Conservation (phyloP, 306 rosid genomes). For the Betula pendula region DNA sequence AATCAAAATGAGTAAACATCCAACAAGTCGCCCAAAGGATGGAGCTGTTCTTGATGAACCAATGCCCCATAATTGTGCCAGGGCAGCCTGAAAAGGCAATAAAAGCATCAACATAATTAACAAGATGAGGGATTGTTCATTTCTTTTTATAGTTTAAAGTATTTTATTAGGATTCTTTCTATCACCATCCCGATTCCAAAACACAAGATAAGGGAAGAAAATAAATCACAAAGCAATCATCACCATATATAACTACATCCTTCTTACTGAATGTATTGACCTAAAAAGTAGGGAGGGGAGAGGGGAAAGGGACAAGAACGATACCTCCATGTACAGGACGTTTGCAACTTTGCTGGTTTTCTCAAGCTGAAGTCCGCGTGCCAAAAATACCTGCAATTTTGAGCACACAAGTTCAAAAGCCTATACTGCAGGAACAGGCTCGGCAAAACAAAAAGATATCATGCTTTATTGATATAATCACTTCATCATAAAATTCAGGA, state of each 20-base stretch:
- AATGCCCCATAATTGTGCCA: slow-evolving; percentile 61
- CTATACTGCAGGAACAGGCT: neutral
- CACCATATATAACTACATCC: neutral
- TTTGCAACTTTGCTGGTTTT: slow-evolving; percentile 70
- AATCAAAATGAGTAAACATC: slow-evolving; percentile 55
- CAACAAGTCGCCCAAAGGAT: slow-evolving; percentile 54
- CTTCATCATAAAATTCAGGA: slow-evolving; percentile 21
- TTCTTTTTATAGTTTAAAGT: neutral
- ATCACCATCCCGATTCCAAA: neutral
- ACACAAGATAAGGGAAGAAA: neutral
- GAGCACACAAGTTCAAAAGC: slow-evolving; percentile 7
- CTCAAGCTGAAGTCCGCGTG: slow-evolving; percentile 87
- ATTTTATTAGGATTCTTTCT: neutral
- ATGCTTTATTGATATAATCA: neutral
- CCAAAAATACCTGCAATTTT: slow-evolving; percentile 63
- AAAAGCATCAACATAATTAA: neutral
- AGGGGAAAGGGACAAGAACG: neutral
- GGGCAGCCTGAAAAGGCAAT: slow-evolving; percentile 51
- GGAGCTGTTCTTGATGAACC: slow-evolving; percentile 42
- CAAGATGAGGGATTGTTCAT: neutral
- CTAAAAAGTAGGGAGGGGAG: neutral
- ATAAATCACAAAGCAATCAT: neutral
- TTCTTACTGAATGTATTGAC: neutral
- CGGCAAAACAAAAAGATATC: neutral
- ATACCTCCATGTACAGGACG: slow-evolving; percentile 61